phyloP scores from a whole-genome alignment of 352 stramenopile genomes.

The Blastocystis sp. region DNA sequence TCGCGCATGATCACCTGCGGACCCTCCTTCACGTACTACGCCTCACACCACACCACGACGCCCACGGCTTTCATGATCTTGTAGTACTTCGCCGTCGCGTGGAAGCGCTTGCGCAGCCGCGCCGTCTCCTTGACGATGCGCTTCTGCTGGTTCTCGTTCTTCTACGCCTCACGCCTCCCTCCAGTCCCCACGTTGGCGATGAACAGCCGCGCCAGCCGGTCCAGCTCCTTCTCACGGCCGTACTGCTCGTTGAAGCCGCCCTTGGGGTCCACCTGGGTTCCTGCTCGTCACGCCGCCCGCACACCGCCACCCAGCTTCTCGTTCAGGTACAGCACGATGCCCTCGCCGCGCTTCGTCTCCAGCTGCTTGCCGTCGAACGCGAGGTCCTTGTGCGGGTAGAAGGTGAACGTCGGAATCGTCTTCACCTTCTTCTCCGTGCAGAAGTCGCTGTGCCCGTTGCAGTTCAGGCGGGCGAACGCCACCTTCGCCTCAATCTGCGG shows the following conservation, averaged over 20 bases:
- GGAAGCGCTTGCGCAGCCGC: conserved; percentile 29
- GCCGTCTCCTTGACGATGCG: conserved; percentile 52
- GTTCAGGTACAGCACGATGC: conserved; percentile 60
- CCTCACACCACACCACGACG: background rate
- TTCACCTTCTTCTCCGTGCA: background rate
- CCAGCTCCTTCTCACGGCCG: conserved; percentile 25
- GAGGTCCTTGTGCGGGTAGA: conserved; percentile 14
- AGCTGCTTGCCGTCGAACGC: conserved; percentile 57
- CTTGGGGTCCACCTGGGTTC: conserved; percentile 38
- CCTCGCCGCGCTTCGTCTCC: conserved; percentile 55
- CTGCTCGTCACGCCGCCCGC: background rate
- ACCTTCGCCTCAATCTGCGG: conserved; percentile 51
- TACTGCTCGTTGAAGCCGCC: conserved; percentile 61
- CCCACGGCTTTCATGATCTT: conserved; percentile 57
- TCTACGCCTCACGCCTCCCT: background rate
- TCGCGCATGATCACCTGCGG: conserved; percentile 27
- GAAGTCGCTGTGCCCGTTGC: conserved; percentile 8
- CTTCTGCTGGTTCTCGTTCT: conserved; percentile 32
- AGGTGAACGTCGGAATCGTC: conserved; percentile 31
- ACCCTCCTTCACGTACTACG: conserved; percentile 40
- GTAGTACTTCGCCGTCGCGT: conserved; percentile 58
- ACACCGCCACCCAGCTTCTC: conserved; percentile 4
- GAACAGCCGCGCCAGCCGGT: conserved; percentile 49
- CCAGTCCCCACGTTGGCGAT: conserved; percentile 21
- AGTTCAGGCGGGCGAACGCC: conserved; percentile 24